Percentiles rank a stretch among this genome's conserved stretches.
These are phyloP conservation scores for Rhodotorula glutinis DNA, from an alignment of 1,284 basidiomycete species.

Conservation along the genomic window DNA sequence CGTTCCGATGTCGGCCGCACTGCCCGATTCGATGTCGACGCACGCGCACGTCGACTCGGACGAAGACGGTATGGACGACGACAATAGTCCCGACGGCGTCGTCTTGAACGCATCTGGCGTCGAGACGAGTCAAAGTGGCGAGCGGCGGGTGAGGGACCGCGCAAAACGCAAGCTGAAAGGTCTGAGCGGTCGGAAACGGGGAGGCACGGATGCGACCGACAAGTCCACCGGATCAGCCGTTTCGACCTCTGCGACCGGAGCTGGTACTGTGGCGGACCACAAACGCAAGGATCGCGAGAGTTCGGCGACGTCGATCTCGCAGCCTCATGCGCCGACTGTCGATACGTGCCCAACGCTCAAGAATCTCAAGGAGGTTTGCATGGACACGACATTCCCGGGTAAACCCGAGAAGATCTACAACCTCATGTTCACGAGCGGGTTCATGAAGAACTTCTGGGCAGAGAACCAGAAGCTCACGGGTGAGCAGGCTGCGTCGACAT, in stretches of 20 bases:
- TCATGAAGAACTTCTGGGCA: slow-evolving; percentile 89
- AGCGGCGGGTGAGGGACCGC: slow-evolving; percentile 25
- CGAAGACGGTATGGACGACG: slow-evolving; percentile 42
- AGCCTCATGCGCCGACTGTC: slow-evolving; percentile 25
- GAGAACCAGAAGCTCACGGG: slow-evolving; percentile 84
- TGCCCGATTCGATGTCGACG: slow-evolving; percentile 39
- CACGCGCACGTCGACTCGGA: slow-evolving; percentile 21
- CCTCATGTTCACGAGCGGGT: slow-evolving; percentile 91
- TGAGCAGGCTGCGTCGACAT: slow-evolving; percentile 50
- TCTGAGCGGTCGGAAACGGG: slow-evolving; percentile 42
- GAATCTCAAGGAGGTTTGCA: slow-evolving; percentile 36
- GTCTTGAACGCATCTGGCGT: background rate
- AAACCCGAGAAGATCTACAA: slow-evolving; percentile 94
- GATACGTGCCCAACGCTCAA: slow-evolving; percentile 39
- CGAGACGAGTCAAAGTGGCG: background rate
- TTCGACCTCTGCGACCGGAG: background rate
- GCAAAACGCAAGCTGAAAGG: slow-evolving; percentile 38
- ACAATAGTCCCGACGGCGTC: slow-evolving; percentile 7
- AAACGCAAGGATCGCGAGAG: background rate
- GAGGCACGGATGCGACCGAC: slow-evolving; percentile 12
- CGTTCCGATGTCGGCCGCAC: slow-evolving; percentile 53
- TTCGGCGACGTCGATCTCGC: background rate
- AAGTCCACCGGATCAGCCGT: background rate
- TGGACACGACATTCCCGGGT: slow-evolving; percentile 60
- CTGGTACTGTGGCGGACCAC: background rate